Base-by-base conservation (phyloP, 257 asterid species). In the Primulina eburnea region DNA sequence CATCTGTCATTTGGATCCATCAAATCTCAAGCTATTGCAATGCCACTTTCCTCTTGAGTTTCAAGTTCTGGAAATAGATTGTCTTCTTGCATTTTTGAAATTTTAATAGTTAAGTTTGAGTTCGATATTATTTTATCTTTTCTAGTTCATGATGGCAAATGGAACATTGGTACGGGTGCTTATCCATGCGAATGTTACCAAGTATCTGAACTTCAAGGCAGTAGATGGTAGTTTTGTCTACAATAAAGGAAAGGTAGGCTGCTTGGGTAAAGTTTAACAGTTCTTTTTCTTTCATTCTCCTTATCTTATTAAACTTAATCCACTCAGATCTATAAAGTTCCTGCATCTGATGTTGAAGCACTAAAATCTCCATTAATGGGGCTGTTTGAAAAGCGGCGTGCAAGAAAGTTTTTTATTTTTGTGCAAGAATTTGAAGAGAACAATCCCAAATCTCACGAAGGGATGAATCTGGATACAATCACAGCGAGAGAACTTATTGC, bases 301-400 rank as follows among this genome's bases (percentile, higher is more conserved):
- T 26, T 70, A 30, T 62, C 52, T 52, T 56, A 61, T 62, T 5
- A 29, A 14, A 65, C 65, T 32, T 56, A 73, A 77, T 6, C 30
- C 35, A 2, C 52, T 37, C 84, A 94, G 99, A 88, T 94, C 65
- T 85, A 89, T 81, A 94, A 91, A 80, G 97, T 94, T 68, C 99
- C 99, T n/a, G 99, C 99, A 76, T 86, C 95, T 34, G 99, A 94
- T 78, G 97, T 94, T 68, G 99, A 94, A 83, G 99, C 99, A 33
- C 75, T 94, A 80, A 94, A 86, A 74, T 94, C 99, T 78, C 85
- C 97, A 4, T 76, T 94, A 53, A 87, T 94, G 97, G 99, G 99
- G 73, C 82, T 94, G 9, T 88, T 94, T 77, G 97, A 94, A 76
- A 94, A 91, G 87, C 89, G 99, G 0, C 95, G 99, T 37, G 96